Percentiles rank a stretch among this genome's conserved stretches.
Evolutionary conservation across 129 eudicot genomes (phyloP).

Genomic region (Artemisia argyi): DNA sequence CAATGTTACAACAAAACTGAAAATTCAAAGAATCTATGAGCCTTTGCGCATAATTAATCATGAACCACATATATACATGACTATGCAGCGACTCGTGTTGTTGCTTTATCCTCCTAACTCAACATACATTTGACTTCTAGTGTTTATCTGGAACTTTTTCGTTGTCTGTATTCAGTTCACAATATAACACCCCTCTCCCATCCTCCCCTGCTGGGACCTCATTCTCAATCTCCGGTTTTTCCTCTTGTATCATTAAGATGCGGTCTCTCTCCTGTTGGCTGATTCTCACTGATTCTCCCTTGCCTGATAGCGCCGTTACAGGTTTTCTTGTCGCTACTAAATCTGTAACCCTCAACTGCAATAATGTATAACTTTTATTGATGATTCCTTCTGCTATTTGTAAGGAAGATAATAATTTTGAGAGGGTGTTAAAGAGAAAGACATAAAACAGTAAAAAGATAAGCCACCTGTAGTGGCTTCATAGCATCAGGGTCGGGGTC

Average conservation of each 20-base stretch:
- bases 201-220: slow-evolving; percentile 24
- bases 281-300: slow-evolving; percentile 38
- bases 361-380: not conserved
- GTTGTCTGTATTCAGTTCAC: slow-evolving; percentile 46
- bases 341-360: slow-evolving; percentile 70
- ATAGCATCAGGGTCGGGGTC: slow-evolving; percentile 51
- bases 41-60: not conserved
- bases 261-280: slow-evolving; percentile 37
- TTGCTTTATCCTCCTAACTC: too few relatives aligned
- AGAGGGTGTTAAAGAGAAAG: not conserved
- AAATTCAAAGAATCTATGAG: slow-evolving; percentile 2
- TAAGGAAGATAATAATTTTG: not conserved
- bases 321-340: slow-evolving; percentile 41
- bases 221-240: slow-evolving; percentile 17
- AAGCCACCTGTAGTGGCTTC: slow-evolving; percentile 76
- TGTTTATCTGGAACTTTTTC: slow-evolving; percentile 21
- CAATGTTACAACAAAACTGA: slow-evolving; percentile 10
- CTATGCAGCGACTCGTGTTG: not conserved
- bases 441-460: not conserved
- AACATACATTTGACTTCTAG: not conserved
- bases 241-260: slow-evolving; percentile 33
- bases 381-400: not conserved
- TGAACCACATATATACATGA: slow-evolving; percentile 8
- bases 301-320: slow-evolving; percentile 18
- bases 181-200: slow-evolving; percentile 57